Evolutionary conservation across 192 early-diverging fungal genomes (phyloP), one percentile per base, ranked within the genome.

Genomic region (Helicostylum pulchrum): DNA sequence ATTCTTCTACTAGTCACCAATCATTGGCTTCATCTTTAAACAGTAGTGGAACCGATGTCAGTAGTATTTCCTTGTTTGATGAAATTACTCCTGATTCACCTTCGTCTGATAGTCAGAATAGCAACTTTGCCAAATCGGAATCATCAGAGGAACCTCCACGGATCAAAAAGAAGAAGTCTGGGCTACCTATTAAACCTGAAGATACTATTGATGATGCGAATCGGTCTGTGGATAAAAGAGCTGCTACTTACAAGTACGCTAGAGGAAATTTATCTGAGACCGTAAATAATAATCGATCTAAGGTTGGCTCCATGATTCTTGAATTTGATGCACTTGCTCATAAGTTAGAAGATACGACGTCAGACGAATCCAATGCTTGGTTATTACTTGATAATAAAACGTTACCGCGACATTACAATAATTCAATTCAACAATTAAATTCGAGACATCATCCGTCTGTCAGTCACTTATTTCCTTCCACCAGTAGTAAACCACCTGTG

Each of bases 291-390:
- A 44, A 42, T 43, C 51, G 31, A 12, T 70, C 68, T 11, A 54
- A 57, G 12, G 68, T 70, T 5, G 68, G 68, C 0, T 70, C 68
- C 0, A 70, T 70, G 68, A 57, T 70, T 12, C 45, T 70, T 8
- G 68, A 70, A 46, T 70, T 70, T 54, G 55, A 70, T 64, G 68
- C 68, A 6, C 52, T 70, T 42, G 68, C 68, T 31, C 50, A 68
- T 39, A 59, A 67, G 10, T 15, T 39, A 15, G 55, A 42, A 0
- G 57, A 60, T 14, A 14, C 44, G 3, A 19, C 51, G 12, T 44
- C 62, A 34, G 68, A 70, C 14, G 52, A 44, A 23, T 54, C 68
- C 0, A 42, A 53, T 19, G 68, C 68, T 2, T 70, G 68, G 68
- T 17, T 70, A 20, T 34, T 70, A 4, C 36, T 70, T 7, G 68